These are phyloP conservation scores for Pythium brachiatum DNA, from an alignment of 352 stramenopile species.

Conservation along the genomic window DNA sequence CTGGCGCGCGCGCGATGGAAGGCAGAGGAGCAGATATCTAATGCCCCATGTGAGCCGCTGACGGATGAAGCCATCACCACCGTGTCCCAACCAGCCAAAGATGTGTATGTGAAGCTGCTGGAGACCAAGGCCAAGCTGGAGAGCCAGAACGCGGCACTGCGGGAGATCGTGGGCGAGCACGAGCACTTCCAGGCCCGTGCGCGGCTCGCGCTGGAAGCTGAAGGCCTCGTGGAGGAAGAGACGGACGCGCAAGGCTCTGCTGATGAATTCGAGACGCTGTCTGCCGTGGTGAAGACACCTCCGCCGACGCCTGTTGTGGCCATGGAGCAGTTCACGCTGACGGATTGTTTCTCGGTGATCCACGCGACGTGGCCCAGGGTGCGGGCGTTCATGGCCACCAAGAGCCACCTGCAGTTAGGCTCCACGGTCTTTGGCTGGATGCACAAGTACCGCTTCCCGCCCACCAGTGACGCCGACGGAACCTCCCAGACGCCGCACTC, in stretches of 20 bases:
- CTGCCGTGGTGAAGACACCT: constrained; percentile 5
- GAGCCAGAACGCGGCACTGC: constrained; percentile 31
- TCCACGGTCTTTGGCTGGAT: constrained; percentile 54
- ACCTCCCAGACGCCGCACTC: constrained; percentile 11
- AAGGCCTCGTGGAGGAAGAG: neutral
- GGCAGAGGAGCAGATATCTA: neutral
- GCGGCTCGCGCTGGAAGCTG: constrained; percentile 4
- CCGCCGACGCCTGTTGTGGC: constrained; percentile 5
- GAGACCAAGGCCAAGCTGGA: constrained; percentile 29
- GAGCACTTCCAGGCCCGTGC: constrained; percentile 32
- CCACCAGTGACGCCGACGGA: neutral
- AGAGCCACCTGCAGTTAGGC: constrained; percentile 11
- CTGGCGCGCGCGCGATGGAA: neutral
- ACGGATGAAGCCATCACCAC: neutral
- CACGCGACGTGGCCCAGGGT: constrained; percentile 28
- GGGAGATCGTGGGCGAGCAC: constrained; percentile 25
- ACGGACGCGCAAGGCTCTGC: constrained; percentile 5
- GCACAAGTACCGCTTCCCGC: constrained; percentile 43
- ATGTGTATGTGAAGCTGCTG: constrained; percentile 32
- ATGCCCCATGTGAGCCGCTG: neutral
- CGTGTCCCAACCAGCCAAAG: neutral
- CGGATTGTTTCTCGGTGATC: constrained; percentile 36
- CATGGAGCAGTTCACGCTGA: constrained; percentile 12
- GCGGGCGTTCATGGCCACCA: neutral
- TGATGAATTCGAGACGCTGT: constrained; percentile 23